Evolutionary conservation across 2,329 filamentous ascomycete genomes (phyloP).

Genomic region (Claviceps sp.): DNA sequence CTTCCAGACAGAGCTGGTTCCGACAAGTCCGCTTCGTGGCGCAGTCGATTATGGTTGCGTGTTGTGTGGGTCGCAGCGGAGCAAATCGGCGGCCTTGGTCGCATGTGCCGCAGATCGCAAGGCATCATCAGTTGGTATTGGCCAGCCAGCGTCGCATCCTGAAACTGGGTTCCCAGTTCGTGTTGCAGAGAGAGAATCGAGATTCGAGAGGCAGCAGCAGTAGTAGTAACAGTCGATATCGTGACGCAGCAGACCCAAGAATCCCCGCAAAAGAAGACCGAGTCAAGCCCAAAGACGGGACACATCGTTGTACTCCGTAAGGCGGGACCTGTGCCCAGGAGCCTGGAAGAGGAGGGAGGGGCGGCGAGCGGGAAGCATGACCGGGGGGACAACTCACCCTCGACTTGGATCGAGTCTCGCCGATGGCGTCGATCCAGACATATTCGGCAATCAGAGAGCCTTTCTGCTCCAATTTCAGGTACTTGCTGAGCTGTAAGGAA

Average conservation of each 20-base stretch:
- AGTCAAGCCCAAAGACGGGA: not conserved
- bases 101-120: not conserved
- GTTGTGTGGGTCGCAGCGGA: constrained; percentile 4
- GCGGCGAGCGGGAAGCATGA: too few species aligned
- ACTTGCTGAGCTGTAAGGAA: constrained; percentile 65
- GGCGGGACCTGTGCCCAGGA: not conserved
- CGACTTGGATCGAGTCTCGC: constrained; percentile 84
- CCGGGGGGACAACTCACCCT: constrained; percentile 53
- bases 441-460: constrained; percentile 88
- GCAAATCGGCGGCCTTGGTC: constrained; percentile 6
- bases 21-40: not conserved
- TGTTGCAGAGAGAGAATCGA: not conserved
- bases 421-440: constrained; percentile 82
- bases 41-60: not conserved
- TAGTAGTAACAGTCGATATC: not conserved
- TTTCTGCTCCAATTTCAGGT: constrained; percentile 80
- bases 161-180: not conserved
- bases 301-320: not conserved
- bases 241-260: not conserved
- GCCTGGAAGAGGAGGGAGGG: not conserved
- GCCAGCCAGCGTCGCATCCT: not conserved
- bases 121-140: not conserved
- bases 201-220: not conserved
- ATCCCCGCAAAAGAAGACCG: not conserved
- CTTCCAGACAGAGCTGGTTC: not conserved